A percentile compares a stretch with the other conserved stretches of the same genome.
Conservation (phyloP, 768 basidiomycete species). For the Clathrus columnatus region DNA sequence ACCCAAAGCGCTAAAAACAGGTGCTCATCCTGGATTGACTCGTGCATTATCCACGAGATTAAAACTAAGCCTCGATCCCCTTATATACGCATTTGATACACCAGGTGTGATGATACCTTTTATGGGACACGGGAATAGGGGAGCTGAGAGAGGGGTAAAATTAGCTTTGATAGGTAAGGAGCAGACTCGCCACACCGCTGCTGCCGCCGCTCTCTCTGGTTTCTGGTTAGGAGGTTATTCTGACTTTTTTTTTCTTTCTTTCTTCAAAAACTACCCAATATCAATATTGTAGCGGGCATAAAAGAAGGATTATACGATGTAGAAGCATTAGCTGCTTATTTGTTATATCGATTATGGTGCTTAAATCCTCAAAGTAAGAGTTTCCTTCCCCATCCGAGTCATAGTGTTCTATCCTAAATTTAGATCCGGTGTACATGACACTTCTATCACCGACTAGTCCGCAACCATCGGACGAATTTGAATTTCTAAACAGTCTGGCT, state of each 20-base stretch:
- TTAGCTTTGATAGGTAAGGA: constrained; percentile 88
- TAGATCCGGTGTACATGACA: constrained; percentile 63
- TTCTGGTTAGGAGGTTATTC: constrained; percentile 13
- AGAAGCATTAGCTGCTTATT: constrained; percentile 77
- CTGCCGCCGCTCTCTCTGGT: no score
- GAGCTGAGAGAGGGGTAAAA: constrained; percentile 88
- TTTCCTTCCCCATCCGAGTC: not conserved
- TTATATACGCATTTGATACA: constrained; percentile 90
- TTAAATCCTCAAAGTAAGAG: constrained; percentile 62
- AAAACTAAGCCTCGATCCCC: constrained; percentile 70
- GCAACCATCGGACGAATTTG: constrained; percentile 52
- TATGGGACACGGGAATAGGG: constrained; percentile 75
- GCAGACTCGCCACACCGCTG: no score
- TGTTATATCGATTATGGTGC: constrained; percentile 76
- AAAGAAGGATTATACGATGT: constrained; percentile 87
- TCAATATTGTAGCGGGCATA: constrained; percentile 62
- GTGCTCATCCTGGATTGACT: constrained; percentile 85
- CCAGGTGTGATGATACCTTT: constrained; percentile 97
- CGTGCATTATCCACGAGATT: constrained; percentile 81
- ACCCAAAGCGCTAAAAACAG: constrained; percentile 85
- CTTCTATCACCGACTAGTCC: constrained; percentile 45
- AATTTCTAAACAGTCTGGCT: constrained; percentile 64
- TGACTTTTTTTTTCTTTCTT: not conserved
- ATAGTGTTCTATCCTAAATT: not conserved
- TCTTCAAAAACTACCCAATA: constrained; percentile 16